Evolutionary conservation across 2,329 filamentous ascomycete species (phyloP).

Genomic region (Nemania serpens): DNA sequence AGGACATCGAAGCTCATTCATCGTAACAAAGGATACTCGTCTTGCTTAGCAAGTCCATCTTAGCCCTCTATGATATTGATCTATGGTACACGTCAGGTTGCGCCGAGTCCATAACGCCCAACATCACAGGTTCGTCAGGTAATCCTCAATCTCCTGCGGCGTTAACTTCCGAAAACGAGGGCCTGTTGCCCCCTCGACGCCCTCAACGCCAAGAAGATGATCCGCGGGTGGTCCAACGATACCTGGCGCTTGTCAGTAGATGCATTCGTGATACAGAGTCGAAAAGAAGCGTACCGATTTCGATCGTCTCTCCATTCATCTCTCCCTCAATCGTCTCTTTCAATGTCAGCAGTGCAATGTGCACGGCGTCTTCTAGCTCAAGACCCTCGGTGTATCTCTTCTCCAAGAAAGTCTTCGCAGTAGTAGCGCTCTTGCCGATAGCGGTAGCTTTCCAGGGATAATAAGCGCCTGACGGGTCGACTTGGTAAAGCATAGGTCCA

Average conservation of each 20-base stretch:
- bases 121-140: conserved; percentile 92
- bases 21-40: conserved; percentile 44
- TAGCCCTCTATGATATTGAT: conserved; percentile 48
- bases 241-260: conserved; percentile 56
- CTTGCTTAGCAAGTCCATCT: conserved; percentile 39
- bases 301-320: conserved; percentile 98
- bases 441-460: conserved; percentile 99
- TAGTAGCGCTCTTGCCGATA: conserved; percentile 97
- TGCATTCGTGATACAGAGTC: background rate
- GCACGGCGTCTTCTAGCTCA: conserved; percentile 96
- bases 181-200: conserved; percentile 81
- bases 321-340: conserved; percentile 99
- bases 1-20: conserved; percentile 55
- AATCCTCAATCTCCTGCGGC: conserved; percentile 98
- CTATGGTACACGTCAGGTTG: conserved; percentile 52
- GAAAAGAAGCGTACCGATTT: conserved; percentile 74
- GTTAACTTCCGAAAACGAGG: conserved; percentile 93
- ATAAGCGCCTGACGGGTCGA: conserved; percentile 98
- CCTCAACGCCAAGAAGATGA: conserved; percentile 88
- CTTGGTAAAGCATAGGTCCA: conserved; percentile 96
- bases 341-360: conserved; percentile 94
- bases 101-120: conserved; percentile 33
- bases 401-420: conserved; percentile 98
- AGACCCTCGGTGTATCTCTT: conserved; percentile 98
- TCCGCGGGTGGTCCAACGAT: conserved; percentile 95